phyloP scores from a whole-genome alignment of 2,329 filamentous ascomycete genomes.

The Penicillium sp. region DNA sequence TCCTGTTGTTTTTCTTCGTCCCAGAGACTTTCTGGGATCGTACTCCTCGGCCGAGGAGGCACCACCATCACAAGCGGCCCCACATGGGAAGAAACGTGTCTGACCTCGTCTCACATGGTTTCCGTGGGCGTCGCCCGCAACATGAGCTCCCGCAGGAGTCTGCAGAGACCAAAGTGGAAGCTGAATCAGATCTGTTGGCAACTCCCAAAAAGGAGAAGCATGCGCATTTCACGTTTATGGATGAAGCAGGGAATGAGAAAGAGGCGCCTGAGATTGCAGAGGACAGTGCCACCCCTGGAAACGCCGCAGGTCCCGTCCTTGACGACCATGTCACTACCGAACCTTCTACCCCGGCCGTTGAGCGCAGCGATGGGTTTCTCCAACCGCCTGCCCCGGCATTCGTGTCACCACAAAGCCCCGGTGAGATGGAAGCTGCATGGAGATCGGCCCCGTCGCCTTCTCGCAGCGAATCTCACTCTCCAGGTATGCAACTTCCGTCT shows the following conservation, averaged over 20 bases:
- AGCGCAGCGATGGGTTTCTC: slow-evolving; percentile 22
- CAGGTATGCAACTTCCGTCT: slow-evolving; percentile 30
- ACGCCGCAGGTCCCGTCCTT: not conserved
- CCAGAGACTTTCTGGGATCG: slow-evolving; percentile 97
- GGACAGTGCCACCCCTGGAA: slow-evolving; percentile 1
- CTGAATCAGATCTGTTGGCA: slow-evolving; percentile 14
- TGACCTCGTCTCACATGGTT: slow-evolving; percentile 39
- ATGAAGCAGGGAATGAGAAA: slow-evolving; percentile 35
- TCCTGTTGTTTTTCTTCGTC: slow-evolving; percentile 83
- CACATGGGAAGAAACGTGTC: slow-evolving; percentile 42
- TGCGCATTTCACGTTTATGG: slow-evolving; percentile 62
- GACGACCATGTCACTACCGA: slow-evolving; percentile 10
- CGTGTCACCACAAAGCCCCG: slow-evolving; percentile 6
- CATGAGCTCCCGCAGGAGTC: slow-evolving; percentile 23
- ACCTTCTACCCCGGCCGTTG: slow-evolving; percentile 8
- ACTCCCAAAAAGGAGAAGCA: slow-evolving; percentile 39
- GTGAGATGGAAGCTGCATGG: slow-evolving; percentile 38
- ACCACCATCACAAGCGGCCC: slow-evolving; percentile 40
- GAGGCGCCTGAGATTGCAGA: slow-evolving; percentile 10
- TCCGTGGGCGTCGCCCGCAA: slow-evolving; percentile 41
- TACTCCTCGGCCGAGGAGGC: slow-evolving; percentile 61
- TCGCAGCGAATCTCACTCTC: slow-evolving; percentile 40
- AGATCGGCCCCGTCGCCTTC: slow-evolving; percentile 29
- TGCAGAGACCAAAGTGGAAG: slow-evolving; percentile 9
- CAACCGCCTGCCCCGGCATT: slow-evolving; percentile 15